These are phyloP conservation scores for Diaporthe vaccinii DNA, from an alignment of 2,329 filamentous ascomycete species.

Conservation along the genomic window DNA sequence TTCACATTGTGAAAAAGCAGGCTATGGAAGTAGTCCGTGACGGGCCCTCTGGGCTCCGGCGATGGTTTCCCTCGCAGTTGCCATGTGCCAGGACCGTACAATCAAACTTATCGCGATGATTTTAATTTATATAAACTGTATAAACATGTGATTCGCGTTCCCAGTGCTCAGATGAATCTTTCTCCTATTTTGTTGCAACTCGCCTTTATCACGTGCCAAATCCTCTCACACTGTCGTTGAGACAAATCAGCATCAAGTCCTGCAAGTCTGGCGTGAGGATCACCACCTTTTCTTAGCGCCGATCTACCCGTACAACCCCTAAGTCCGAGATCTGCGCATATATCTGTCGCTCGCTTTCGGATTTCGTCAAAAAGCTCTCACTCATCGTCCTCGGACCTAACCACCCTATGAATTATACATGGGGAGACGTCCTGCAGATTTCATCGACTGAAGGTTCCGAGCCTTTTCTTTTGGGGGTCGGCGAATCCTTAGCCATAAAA, in stretches of 20 bases:
- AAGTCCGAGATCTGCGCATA: constrained; percentile 4
- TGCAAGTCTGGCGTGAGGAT: background rate
- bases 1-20: too few relatives aligned
- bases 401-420: constrained; percentile 14
- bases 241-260: background rate
- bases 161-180: too few relatives aligned
- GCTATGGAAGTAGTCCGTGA: too few relatives aligned
- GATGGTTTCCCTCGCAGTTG: too few relatives aligned
- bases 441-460: background rate
- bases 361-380: background rate
- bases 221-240: background rate
- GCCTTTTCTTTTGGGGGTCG: background rate
- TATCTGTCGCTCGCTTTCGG: constrained; percentile 25
- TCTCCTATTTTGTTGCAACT: background rate
- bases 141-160: too few relatives aligned
- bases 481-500: background rate
- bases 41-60: too few relatives aligned
- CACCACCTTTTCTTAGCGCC: background rate
- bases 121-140: too few relatives aligned
- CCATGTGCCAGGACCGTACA: too few relatives aligned
- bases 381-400: background rate
- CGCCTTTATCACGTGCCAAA: background rate
- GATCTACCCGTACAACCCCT: background rate
- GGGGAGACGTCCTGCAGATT: background rate
- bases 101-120: too few relatives aligned